Base-by-base conservation (phyloP, 805 yeast genomes). In the Ogataea kodamae region DNA sequence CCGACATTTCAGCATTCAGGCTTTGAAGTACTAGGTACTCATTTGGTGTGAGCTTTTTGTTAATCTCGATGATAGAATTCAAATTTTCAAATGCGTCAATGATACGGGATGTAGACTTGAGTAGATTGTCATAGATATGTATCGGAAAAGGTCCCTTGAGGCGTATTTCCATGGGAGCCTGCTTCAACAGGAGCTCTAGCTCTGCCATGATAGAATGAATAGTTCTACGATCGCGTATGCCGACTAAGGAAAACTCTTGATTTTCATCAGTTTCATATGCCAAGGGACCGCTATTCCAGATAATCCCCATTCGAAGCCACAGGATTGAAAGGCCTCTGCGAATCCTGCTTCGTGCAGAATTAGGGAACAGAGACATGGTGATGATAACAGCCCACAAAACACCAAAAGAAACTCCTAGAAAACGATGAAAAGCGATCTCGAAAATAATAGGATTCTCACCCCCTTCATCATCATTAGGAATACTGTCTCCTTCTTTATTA, bases 251-350 rank as follows among this genome's bases (percentile, higher is more conserved):
- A 25, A 44, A 32, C 13, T 55, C 57, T 4, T 39, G 34, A 35
- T 56, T 39, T 21, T 42, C 49, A 10, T 49, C 56, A 21, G 57
- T 52, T n/a, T 54, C 58, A 32, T 62, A 70, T 11, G 67, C 71
- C 41, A 85, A 59, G 2, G 89, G 87, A 44, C 83, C 90, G 30
- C 78, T 64, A 45, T 79, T 80, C 95, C 94, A 85, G 6, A 78
- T 68, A 14, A 86, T 69, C 1, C 95, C 95, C 70, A 85, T 69
- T 26, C 88, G 64, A 24, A 86, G 62, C 95, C 95, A 86, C 14
- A 84, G 63, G 3, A 78, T 61, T 1, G 86, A 73, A 14, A 85
- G 52, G 0, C 86, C 85, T 17, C 67, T 65, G 39, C 83, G 76
- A 39, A 85, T 60, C 29, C 87, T 62, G 9, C 74, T 65, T 28